Base-by-base conservation (phyloP, 73 alveolate species). In the Paramecium octaurelia region DNA sequence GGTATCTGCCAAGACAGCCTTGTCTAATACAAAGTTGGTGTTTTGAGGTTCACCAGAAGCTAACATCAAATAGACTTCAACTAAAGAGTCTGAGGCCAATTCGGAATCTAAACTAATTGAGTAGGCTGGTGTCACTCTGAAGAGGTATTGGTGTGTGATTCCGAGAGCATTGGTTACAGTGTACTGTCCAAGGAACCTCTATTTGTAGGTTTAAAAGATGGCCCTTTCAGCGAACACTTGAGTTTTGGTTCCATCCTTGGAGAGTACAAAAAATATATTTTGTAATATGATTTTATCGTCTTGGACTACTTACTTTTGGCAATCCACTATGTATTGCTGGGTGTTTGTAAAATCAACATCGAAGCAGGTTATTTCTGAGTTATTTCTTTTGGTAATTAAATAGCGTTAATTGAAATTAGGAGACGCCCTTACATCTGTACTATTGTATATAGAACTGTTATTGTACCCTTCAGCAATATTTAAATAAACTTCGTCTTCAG, bases 91-190 rank as follows among this genome's bases (percentile, higher is more conserved):
- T 8, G 10, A 8, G 9, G 76, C n/a, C 23, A 80, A 48, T 42
- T 48, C 91, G 6, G 57, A 36, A 24, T 80, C 91, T 23, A 42
- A 23, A 23, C 31, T 42, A 21, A 48, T 20, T 14, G 76, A 1
- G 14, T 80, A 80, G 8, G 91, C 36, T 23, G 91, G 91, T 24
- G 91, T 80, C 9, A 42, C 42, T 80, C 91, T 80, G 16, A 80
- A 80, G 2, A 80, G 75, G 27, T 44, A 80, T 80, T 23, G 12
- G 4, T 80, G 57, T 8, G 70, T 80, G 14, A 23, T 7, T 5
- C 77, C 91, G 21, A 40, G 23, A 0, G 20, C 43, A 24, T 42
- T 44, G 1, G 57, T 43, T 6, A 24, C 2, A 11, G 76, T 44
- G 12, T 43, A 40, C 12, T 46, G 14, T 9, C 77, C 75, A 23